These are phyloP conservation scores for Chiua virens DNA, from an alignment of 768 basidiomycete genomes.

Conservation along the genomic window DNA sequence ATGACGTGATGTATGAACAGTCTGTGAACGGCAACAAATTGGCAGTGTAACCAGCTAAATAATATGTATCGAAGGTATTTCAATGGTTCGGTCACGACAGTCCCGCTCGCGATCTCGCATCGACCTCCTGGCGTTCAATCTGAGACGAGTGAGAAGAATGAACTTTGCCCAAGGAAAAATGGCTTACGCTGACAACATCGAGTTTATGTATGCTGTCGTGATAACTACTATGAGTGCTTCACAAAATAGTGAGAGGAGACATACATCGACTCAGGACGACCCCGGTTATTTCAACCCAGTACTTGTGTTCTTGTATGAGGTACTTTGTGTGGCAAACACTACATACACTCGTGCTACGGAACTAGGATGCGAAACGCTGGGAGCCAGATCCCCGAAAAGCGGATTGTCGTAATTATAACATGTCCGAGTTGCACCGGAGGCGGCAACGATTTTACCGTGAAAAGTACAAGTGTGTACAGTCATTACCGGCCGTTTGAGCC, in stretches of 20 bases:
- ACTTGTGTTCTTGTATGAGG: not conserved
- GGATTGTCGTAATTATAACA: no score
- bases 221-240: not conserved
- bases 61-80: conserved; percentile 4
- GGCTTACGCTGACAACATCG: conserved; percentile 6
- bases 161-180: not conserved
- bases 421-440: no score
- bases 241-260: not conserved
- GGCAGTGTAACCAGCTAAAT: not conserved
- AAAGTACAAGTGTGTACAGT: no score
- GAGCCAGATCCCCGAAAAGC: no score
- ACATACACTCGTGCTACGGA: no score
- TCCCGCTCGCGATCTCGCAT: conserved; percentile 12
- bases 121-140: conserved; percentile 12
- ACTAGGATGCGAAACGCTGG: no score
- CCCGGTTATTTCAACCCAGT: conserved; percentile 3
- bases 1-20: no score
- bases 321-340: not conserved
- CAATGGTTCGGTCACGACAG: conserved; percentile 1
- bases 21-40: no score
- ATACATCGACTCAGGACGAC: conserved; percentile 1
- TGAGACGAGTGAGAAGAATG: not conserved
- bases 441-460: no score
- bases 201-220: conserved; percentile 6
- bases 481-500: no score